Evolutionary conservation across 805 yeast genomes (phyloP), one percentile per base, ranked within the genome.

Genomic region (Zygosaccharomyces bisporus): DNA sequence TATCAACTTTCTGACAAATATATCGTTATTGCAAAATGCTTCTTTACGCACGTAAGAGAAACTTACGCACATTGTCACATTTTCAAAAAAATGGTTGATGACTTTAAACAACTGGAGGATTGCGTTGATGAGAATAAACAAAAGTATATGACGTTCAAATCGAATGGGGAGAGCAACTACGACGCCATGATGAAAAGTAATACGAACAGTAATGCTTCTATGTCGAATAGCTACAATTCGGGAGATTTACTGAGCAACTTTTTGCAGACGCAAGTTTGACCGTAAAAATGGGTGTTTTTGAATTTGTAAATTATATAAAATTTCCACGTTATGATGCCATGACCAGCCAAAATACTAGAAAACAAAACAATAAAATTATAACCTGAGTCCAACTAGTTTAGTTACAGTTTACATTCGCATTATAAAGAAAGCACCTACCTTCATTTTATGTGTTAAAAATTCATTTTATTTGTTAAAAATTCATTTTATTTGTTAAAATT

Each of bases 1-100:
- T 60, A 61, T 37, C 62, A 60, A 24, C 41, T 63, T 7, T 57
- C 66, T 2, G 53, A 50, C 16, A 62, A 61, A 34, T 59, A 54
- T 34, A 46, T 60, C 21, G 49, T 50, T 1, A 56, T 62, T 30
- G 61, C 64, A 2, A 56, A 54, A 43, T 57, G 59, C 40, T 57
- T 61, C 20, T 59, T 56, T 37, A 46, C 47, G 17, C 44, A 47
- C 23, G 49, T 60, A 3, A 53, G 43, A 16, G 58, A 58, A 39
- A 48, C 45, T 3, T 52, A 55, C 40, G 60, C 58, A 6, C 60
- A 60, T 24, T 61, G 62, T 31, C 56, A 58, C 36, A 47, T 61
- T 19, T 39, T 61, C 13, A 58, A 54, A 20, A 61, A 57, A 39
- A 53, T 61, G 56, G 51, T 51, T 6, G 29, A 41, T 25, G 62